Evolutionary conservation across 2,329 filamentous ascomycete species (phyloP), one percentile per base, ranked within the genome.

Genomic region (Aspergillus ibericus): DNA sequence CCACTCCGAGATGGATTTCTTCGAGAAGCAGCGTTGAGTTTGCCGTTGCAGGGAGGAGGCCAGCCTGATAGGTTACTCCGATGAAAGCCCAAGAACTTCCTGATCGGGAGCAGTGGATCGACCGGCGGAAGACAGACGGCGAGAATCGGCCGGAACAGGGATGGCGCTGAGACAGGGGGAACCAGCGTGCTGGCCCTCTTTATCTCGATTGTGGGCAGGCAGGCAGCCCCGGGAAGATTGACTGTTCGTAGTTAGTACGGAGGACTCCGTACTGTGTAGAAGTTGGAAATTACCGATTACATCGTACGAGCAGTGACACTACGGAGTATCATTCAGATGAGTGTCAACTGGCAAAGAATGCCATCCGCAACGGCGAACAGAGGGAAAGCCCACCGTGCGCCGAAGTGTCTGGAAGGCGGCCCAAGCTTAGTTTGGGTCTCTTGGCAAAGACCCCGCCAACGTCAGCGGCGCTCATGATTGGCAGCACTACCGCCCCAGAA

Each of bases 381-480:
- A 51, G 16, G 12, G 27, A 29, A 29, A 8, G 20, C 13, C 25
- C 27, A 36, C 13, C 40, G 27, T 34, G 42, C 27, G 20, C 29
- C 53, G 48, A 50, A 51, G 38, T 53, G 35, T 59, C 48, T 61
- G 59, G 59, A 56, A 59, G 53, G 57, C 59, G 59, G 59, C 49
- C 56, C 53, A 59, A 58, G 57, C 54, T 59, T 42, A 42, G 38
- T 42, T 56, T 49, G 40, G 18, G 27, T 35, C 22, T 55, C 58
- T 58, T 60, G 60, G 58, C 58, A 59, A 16, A 16, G 13, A 18
- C 49, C 50, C 57, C 57, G 49, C 53, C 42, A 53, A 61, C 60
- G 60, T 63, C 60, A 63, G 59, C 59, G 59, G 60, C 59, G 52
- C 40, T 18, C 53, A 55, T 46, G 49, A 63, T 63, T 63, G 59